phyloP scores from a whole-genome alignment of 345 rosid species.

The Pseudoturritis turrita region DNA sequence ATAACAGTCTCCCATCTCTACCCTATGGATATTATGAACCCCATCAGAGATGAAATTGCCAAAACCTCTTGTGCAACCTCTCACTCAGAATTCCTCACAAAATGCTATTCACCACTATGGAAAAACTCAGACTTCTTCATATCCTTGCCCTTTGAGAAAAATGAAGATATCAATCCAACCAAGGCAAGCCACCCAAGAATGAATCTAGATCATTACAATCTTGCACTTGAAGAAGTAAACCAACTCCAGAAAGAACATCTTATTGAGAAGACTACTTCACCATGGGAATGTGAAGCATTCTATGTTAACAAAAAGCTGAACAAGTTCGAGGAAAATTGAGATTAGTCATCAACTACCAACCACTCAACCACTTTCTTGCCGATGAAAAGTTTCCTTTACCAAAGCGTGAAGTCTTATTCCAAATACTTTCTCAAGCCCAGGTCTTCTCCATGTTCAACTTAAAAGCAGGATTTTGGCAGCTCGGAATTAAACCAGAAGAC shows the following conservation, averaged over 20 bases:
- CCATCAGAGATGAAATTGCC: neutral
- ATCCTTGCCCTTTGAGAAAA: neutral
- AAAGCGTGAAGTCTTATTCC: too few species aligned
- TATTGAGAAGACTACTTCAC: too few species aligned
- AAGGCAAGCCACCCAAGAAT: neutral
- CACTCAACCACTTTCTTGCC: too few species aligned
- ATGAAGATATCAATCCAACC: neutral
- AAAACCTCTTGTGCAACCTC: neutral
- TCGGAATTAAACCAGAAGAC: neutral
- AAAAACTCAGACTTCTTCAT: neutral
- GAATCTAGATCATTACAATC: too few species aligned
- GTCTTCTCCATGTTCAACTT: too few species aligned
- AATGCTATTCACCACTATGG: neutral
- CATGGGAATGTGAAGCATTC: too few species aligned
- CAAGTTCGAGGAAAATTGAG: neutral
- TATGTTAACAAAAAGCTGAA: neutral
- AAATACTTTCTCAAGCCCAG: too few species aligned
- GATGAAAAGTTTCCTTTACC: too few species aligned
- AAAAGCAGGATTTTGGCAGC: neutral
- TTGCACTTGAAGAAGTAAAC: too few species aligned
- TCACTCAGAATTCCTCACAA: neutral
- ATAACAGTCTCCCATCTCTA: neutral
- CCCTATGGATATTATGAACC: neutral
- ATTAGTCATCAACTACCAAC: neutral
- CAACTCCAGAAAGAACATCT: too few species aligned